A percentile compares a stretch with the other conserved stretches of the same genome.
These are phyloP conservation scores for Ophiocytium majus DNA, from an alignment of 352 stramenopile species.

Conservation along the genomic window DNA sequence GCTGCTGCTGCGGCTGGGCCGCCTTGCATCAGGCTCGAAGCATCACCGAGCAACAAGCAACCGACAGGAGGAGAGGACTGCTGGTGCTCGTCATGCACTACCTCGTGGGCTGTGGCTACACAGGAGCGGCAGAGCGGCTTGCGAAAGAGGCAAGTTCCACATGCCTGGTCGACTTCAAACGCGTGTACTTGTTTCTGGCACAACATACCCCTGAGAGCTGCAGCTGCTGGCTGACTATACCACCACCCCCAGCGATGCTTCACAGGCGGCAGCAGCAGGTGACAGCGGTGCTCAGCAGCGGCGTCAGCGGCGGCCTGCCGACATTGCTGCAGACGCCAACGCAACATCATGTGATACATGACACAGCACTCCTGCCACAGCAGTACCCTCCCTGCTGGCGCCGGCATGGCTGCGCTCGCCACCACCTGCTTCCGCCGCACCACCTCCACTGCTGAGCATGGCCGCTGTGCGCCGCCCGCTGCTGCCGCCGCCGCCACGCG, in stretches of 20 bases:
- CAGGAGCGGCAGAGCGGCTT: background rate
- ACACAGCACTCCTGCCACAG: no score
- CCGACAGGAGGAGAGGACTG: background rate
- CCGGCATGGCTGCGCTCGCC: no score
- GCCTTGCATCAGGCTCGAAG: slow-evolving; percentile 4
- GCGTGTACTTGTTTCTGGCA: background rate
- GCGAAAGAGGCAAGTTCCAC: slow-evolving; percentile 4
- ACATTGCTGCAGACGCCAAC: background rate
- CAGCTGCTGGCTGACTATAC: background rate
- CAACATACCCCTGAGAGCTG: background rate
- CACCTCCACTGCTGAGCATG: background rate
- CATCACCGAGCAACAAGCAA: background rate
- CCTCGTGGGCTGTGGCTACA: slow-evolving; percentile 18
- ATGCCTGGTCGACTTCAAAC: no score
- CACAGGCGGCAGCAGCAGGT: background rate
- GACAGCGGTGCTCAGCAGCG: background rate
- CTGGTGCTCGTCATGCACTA: slow-evolving; percentile 26
- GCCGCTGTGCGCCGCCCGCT: background rate
- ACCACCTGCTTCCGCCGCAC: no score
- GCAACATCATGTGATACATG: no score
- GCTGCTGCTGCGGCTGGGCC: background rate
- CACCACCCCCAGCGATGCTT: background rate
- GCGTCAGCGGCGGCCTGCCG: background rate
- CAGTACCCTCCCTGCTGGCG: no score
- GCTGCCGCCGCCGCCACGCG: background rate